Base-by-base conservation (phyloP, 108 stramenopile species). In the Fistulifera pelliculosa region DNA sequence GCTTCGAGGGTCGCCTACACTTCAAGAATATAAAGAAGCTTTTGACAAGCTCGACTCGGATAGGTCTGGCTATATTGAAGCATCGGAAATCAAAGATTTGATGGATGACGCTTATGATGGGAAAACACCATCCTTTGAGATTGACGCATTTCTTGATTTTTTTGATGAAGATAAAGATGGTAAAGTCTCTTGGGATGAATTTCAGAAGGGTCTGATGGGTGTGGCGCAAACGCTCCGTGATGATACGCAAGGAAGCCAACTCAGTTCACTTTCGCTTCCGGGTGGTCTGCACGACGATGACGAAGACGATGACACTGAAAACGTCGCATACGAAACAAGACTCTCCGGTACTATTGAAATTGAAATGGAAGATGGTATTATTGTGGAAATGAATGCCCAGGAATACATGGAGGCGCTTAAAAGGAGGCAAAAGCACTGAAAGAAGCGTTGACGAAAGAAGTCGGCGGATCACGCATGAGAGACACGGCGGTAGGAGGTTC, bases 121-220 rank as follows among this genome's bases (percentile, higher is more conserved):
- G 6, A 49, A 75, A 5, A 62, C 74, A 4, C 92, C 92, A 10
- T 56, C 61, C 1, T 86, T 75, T 57, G 93, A 94, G 52, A 57
- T 80, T n/a, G 44, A 72, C 13, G 69, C 89, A 12, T 94, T 94
- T 62, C 3, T 94, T 27, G 56, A 85, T 23, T 94, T 90, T 57
- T 94, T 94, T 50, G 93, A 94, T 71, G 61, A 64, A 24, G 83
- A 94, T 60, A 55, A 76, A 16, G 93, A 94, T 58, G 89, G 89
- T n/a, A 75, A 61, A 58, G 65, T 80, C 39, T 74, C 73, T 15
- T 93, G 92, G 92, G 78, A 80, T 28, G 88, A 94, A 49, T 94
- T 94, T 56, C 80, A 90, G 60, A 55, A 47, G 47, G 88, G 88
- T 21, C 66, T 94, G 40, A 35, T 35, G 8, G 90, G 85, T 0